Percentiles rank a stretch among this genome's conserved stretches.
Conservation (phyloP, 129 eudicot genomes). For the Mikania micrantha region DNA sequence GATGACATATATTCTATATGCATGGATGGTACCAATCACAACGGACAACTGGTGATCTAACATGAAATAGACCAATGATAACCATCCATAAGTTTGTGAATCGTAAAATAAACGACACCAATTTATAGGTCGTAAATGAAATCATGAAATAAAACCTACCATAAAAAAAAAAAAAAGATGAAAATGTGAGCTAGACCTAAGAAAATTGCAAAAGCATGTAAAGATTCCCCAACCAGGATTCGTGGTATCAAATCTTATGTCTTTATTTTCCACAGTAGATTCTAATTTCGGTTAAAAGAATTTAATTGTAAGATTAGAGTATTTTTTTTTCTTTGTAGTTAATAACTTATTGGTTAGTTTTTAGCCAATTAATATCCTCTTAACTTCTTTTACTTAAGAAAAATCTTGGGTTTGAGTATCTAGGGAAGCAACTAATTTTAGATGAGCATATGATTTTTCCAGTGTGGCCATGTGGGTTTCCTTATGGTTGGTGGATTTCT, state of each 20-base stretch:
- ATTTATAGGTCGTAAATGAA: conserved; percentile 5
- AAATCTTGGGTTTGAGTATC: no score
- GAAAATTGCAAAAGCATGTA: conserved; percentile 11
- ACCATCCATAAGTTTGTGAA: conserved; percentile 24
- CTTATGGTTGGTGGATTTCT: no score
- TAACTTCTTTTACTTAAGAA: no score
- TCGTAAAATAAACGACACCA: conserved; percentile 10
- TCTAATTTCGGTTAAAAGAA: no score
- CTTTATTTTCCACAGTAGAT: background rate
- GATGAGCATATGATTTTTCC: no score
- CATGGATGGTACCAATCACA: conserved; percentile 24
- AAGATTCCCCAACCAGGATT: conserved; percentile 25
- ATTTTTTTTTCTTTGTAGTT: no score
- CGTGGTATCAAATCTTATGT: conserved; percentile 19
- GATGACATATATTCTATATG: conserved; percentile 10
- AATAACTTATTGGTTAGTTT: no score
- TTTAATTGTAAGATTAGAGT: background rate
- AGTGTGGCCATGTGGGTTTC: no score
- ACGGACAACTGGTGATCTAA: conserved; percentile 17
- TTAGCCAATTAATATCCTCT: no score
- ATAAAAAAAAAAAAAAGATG: background rate
- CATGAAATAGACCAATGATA: background rate
- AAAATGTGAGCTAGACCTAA: conserved; percentile 16
- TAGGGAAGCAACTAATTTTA: no score
- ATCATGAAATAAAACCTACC: conserved; percentile 10